Conservation (phyloP, 768 basidiomycete genomes). For the Rhodocollybia butyracea region DNA sequence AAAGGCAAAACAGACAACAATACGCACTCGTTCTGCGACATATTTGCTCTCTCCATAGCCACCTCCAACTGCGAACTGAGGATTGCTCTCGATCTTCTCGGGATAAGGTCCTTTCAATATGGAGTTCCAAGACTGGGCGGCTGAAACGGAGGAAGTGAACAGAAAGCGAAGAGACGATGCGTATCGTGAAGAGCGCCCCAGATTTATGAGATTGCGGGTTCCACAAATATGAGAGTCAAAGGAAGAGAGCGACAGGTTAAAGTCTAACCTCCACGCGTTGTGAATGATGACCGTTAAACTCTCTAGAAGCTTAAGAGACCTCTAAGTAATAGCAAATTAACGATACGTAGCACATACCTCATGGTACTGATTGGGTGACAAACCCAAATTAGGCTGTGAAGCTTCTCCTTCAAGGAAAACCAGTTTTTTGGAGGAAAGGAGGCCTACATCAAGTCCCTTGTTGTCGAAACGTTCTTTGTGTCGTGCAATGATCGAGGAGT, state of each 20-base stretch:
- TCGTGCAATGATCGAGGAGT: constrained; percentile 10
- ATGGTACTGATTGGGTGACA: constrained; percentile 9
- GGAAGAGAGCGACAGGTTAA: constrained; percentile 45
- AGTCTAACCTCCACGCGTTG: constrained; percentile 29
- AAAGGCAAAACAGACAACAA: not conserved
- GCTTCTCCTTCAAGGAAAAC: constrained; percentile 10
- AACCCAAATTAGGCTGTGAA: constrained; percentile 27
- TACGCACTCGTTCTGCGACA: constrained; percentile 32
- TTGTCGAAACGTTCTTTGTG: constrained; percentile 20
- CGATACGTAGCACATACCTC: constrained; percentile 16
- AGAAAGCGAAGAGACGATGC: constrained; percentile 25
- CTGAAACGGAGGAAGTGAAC: constrained; percentile 40
- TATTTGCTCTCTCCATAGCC: constrained; percentile 51
- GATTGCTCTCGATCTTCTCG: constrained; percentile 30
- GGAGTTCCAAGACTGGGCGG: constrained; percentile 26
- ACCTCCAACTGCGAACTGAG: constrained; percentile 29
- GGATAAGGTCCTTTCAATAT: constrained; percentile 24
- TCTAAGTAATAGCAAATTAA: not conserved
- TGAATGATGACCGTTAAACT: constrained; percentile 36
- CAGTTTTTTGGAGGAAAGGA: not conserved
- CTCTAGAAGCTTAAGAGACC: constrained; percentile 16
- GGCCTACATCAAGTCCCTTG: not conserved
- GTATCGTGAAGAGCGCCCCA: constrained; percentile 19
- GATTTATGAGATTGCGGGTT: constrained; percentile 43
- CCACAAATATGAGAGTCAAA: constrained; percentile 50